Base-by-base conservation (phyloP, 768 basidiomycete genomes). In the Lepiota brunneoincarnata region DNA sequence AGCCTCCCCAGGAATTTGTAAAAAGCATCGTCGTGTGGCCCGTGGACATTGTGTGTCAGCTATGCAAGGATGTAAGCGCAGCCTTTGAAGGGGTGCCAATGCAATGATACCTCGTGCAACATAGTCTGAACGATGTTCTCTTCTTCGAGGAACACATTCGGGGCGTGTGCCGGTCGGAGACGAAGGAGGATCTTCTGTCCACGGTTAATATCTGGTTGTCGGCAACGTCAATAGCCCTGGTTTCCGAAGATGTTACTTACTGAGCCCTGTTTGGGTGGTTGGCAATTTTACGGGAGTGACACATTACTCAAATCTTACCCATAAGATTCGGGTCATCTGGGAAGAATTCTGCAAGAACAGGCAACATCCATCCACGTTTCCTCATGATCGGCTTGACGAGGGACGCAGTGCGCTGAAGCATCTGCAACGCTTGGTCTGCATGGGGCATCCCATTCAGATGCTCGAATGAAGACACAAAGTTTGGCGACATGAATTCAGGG, bases 341-440 rank as follows among this genome's bases (percentile, higher is more conserved):
- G 61, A 89, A 92, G 76, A 95, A 93, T 68, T 96, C 91, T n/a
- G 84, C 73, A n/a, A 92, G 80, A 1, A 83, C 76, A 23, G 89
- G 87, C 23, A 93, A 74, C 23, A 79, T 75, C 94, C 94, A 98
- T 4, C 71, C 71, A 60, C 87, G 87, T 59, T 86, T 91, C 54
- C 85, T 76, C 94, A 97, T 97, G 59, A 98, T 93, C 6, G 95
- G 95, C 67, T 94, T 95, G 46, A 96, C 92, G 45, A 91, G 76
- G 1, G 86, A 84, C 0, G 87, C 86, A 26, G 91, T 76, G 57
- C 78, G 78, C 60, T 87, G 80, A 35, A 94, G 76, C 64, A 89
- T 73, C 14, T 74, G 66, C 39, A 91, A 74, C 15, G 92, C 91
- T 36, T 80, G 77, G 58, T 88, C 81, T 40, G 83, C 79, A 60